Percentiles rank a stretch among this genome's conserved stretches.
Conservation (phyloP, 139 green algal species). For the Micractinium conductrix region DNA sequence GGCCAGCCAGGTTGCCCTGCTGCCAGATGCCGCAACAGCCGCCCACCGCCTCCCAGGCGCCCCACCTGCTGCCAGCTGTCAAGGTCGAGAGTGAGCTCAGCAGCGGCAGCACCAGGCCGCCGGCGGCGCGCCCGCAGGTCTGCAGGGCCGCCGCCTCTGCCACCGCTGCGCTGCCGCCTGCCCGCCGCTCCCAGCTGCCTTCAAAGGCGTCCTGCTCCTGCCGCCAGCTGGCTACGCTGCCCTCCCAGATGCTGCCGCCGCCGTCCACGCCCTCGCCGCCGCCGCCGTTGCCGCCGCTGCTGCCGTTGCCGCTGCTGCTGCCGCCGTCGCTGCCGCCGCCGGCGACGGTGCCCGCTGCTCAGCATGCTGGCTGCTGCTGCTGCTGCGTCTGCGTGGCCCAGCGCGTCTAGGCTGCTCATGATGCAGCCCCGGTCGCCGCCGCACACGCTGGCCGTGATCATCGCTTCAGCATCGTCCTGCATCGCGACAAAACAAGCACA, state of each 20-base stretch:
- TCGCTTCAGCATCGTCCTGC: conserved; percentile 60
- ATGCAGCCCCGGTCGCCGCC: conserved; percentile 12
- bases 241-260: no score
- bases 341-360: neutral
- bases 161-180: neutral
- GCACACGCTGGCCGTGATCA: conserved; percentile 25
- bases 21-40: no score
- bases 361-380: neutral
- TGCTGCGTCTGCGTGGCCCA: neutral
- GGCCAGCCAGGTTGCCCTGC: no score
- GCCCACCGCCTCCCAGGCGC: no score
- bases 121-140: no score
- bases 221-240: neutral
- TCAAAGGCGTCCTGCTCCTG: neutral
- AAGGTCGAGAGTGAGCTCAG: conserved; percentile 52
- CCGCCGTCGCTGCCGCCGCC: neutral
- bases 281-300: neutral
- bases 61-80: conserved; percentile 61
- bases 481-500: no score
- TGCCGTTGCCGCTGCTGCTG: neutral
- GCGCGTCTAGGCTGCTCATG: neutral
- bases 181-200: neutral
- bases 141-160: neutral
- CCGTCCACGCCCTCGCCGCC: neutral
- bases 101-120: neutral